Evolutionary conservation across 345 rosid species (phyloP).

Genomic region (Populus simonii): DNA sequence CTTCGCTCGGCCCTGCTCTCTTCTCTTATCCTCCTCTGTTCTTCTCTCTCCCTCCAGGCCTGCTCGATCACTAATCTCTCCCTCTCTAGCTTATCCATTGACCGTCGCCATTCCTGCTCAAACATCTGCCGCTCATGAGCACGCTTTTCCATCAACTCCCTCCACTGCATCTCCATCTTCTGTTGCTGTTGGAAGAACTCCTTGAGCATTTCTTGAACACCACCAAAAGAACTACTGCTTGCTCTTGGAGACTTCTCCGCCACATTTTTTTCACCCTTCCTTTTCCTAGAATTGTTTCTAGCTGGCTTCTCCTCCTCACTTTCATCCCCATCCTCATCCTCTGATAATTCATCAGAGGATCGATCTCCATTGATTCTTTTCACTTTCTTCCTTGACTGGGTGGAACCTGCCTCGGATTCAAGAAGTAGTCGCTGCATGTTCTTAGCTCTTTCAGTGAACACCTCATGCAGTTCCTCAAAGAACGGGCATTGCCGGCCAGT

Average conservation of each 20-base stretch:
- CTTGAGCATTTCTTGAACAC: conserved; percentile 37
- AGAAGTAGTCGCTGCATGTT: conserved; percentile 39
- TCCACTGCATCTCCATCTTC: conserved; percentile 50
- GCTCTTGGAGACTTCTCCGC: conserved; percentile 24
- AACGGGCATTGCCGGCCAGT: conserved; percentile 47
- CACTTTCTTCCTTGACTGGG: conserved; percentile 30
- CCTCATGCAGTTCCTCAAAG: conserved; percentile 49
- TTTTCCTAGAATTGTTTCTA: conserved; percentile 32
- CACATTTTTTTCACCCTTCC: conserved; percentile 34
- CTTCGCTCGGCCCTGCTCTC: conserved; percentile 53
- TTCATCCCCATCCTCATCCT: conserved; percentile 35
- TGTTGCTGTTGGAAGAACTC: conserved; percentile 50
- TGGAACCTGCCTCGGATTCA: conserved; percentile 36
- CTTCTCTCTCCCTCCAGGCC: conserved; percentile 58
- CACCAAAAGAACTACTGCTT: conserved; percentile 4
- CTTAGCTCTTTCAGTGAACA: conserved; percentile 43
- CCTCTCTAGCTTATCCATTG: conserved; percentile 53
- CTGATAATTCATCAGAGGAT: conserved; percentile 38
- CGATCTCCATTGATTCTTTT: conserved; percentile 28
- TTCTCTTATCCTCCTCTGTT: conserved; percentile 48
- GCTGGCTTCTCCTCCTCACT: conserved; percentile 36
- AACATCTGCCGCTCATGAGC: conserved; percentile 40
- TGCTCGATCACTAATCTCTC: conserved; percentile 46
- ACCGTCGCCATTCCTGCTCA: conserved; percentile 54
- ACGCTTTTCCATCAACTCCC: conserved; percentile 45